Percentiles rank a stretch among this genome's conserved stretches.
Evolutionary conservation across 1,284 basidiomycete genomes (phyloP).

Genomic region (Ustilago esculenta): DNA sequence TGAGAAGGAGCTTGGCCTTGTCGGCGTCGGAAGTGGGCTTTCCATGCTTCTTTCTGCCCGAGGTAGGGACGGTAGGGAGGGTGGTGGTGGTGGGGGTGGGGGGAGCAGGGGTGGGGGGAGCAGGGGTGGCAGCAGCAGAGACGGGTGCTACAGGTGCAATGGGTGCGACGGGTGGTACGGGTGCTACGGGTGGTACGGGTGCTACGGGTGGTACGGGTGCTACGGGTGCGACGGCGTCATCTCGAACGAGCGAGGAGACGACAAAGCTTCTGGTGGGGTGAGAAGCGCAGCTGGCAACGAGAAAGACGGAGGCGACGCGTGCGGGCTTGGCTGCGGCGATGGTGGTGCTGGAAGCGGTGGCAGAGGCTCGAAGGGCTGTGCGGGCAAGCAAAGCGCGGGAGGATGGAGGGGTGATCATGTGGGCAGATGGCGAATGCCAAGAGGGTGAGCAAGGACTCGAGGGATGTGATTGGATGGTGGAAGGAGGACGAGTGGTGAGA

Average conservation of each 20-base stretch:
- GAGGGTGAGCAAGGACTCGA: neutral
- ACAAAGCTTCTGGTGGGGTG: slow-evolving; percentile 15
- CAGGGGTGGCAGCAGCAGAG: neutral
- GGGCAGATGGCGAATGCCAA: neutral
- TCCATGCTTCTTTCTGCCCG: slow-evolving; percentile 15
- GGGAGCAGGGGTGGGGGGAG: neutral
- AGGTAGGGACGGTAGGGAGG: slow-evolving; percentile 7
- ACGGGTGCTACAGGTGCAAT: too few relatives aligned
- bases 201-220: too few relatives aligned
- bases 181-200: too few relatives aligned
- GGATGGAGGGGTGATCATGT: slow-evolving; percentile 27
- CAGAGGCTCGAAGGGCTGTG: slow-evolving; percentile 14
- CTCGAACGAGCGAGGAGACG: slow-evolving; percentile 7
- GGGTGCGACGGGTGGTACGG: too few relatives aligned
- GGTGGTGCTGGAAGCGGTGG: slow-evolving; percentile 1
- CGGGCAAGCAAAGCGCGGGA: slow-evolving; percentile 27
- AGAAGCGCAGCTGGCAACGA: slow-evolving; percentile 4
- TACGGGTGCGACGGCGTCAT: slow-evolving; percentile 4
- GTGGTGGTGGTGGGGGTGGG: too few relatives aligned
- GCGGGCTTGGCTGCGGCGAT: neutral
- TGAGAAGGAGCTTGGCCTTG: slow-evolving; percentile 30
- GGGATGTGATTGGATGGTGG: too few relatives aligned
- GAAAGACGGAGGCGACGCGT: slow-evolving; percentile 7
- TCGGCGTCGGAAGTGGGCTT: slow-evolving; percentile 16
- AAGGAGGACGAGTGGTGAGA: neutral